phyloP scores from a whole-genome alignment of 441 rosid genomes.

The Pelargonium citronellum region DNA sequence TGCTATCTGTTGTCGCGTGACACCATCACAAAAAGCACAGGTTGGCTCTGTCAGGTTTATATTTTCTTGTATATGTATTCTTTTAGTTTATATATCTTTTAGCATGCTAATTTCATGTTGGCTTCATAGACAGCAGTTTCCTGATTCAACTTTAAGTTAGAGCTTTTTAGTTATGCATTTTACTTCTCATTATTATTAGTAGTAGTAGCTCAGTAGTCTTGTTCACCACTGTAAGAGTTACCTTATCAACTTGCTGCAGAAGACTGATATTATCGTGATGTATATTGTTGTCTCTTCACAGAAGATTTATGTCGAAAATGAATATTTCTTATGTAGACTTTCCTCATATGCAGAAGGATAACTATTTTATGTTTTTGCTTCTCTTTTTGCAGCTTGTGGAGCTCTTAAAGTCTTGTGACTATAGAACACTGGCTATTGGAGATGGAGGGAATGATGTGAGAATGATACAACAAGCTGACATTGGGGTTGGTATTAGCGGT shows the following conservation, averaged over 20 bases:
- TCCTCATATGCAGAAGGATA: slow-evolving; percentile 9
- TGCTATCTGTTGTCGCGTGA: slow-evolving; percentile 97
- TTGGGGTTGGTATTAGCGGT: slow-evolving; percentile 97
- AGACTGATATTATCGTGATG: neutral
- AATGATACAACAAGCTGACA: slow-evolving; percentile 98
- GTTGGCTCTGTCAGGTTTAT: slow-evolving; percentile 32
- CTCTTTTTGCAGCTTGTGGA: slow-evolving; percentile 69
- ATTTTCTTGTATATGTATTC: slow-evolving; percentile 18
- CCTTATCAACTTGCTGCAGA: neutral
- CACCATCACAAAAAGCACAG: slow-evolving; percentile 99
- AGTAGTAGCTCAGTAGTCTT: neutral
- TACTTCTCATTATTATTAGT: neutral
- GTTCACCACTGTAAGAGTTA: neutral
- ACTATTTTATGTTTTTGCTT: neutral
- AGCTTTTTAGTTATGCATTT: neutral
- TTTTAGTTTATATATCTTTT: neutral
- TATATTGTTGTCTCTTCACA: neutral
- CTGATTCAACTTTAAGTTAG: neutral
- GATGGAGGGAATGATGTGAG: slow-evolving; percentile 99
- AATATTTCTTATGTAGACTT: neutral
- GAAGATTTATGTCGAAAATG: neutral
- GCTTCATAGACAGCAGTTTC: neutral
- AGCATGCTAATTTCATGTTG: neutral
- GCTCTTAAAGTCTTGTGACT: slow-evolving; percentile 86
- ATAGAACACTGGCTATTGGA: slow-evolving; percentile 94